phyloP scores from a whole-genome alignment of 176 grass and related monocot species.

The Ensete ventricosum region DNA sequence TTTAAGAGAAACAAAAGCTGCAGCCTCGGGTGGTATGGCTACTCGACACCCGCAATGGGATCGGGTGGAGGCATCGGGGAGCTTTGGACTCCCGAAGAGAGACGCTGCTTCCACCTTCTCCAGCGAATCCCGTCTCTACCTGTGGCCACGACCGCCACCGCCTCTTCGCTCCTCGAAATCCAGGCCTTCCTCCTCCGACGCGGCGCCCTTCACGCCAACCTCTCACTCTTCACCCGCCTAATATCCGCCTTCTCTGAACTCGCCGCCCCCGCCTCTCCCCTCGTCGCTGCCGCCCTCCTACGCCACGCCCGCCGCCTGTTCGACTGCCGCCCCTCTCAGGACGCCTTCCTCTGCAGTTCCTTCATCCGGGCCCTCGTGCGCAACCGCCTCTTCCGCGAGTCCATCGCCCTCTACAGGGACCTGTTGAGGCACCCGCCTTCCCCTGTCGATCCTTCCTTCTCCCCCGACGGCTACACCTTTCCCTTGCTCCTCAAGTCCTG shows the following conservation, averaged over 20 bases:
- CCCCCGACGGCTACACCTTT: conserved; percentile 19
- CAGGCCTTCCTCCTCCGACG: conserved; percentile 22
- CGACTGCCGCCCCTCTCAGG: conserved; percentile 8
- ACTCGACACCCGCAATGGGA: neutral
- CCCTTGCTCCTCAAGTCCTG: conserved; percentile 19
- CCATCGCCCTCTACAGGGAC: conserved; percentile 13
- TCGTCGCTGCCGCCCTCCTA: neutral
- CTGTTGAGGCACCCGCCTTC: neutral
- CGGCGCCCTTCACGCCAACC: conserved; percentile 9
- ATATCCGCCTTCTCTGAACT: conserved; percentile 19
- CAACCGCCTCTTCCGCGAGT: conserved; percentile 7
- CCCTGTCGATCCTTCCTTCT: neutral
- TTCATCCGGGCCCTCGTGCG: conserved; percentile 13
- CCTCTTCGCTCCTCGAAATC: conserved; percentile 18
- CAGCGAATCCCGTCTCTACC: neutral
- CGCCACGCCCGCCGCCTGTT: conserved; percentile 13
- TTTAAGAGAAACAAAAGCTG: too few species aligned
- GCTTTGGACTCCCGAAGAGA: conserved; percentile 16
- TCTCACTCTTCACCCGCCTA: conserved; percentile 21
- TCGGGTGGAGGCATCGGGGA: neutral
- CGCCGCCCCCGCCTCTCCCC: neutral
- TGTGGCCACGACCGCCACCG: neutral
- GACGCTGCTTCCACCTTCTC: conserved; percentile 18
- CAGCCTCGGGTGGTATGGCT: too few species aligned
- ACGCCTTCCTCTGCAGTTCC: conserved; percentile 8